These are phyloP conservation scores for Penicillium decumbens DNA, from an alignment of 2,329 filamentous ascomycete species.

Conservation along the genomic window DNA sequence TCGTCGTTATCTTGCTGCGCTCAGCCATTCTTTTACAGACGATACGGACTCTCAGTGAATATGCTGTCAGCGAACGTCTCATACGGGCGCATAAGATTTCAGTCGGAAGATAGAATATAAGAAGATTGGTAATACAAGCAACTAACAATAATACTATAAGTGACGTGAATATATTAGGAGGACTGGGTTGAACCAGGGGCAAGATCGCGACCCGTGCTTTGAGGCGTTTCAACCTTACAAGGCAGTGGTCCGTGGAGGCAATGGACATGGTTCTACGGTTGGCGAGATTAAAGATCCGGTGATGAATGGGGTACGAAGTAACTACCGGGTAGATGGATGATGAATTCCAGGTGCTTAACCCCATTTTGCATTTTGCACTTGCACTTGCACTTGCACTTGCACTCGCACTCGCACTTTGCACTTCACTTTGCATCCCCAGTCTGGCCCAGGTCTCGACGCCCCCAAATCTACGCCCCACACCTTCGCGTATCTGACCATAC, in stretches of 20 bases:
- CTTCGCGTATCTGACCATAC: not conserved
- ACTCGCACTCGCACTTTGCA: too few species aligned
- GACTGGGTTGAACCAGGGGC: not conserved
- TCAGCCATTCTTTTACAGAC: not conserved
- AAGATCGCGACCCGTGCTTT: not conserved
- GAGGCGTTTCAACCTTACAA: not conserved
- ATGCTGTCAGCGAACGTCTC: not conserved
- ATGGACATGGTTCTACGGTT: not conserved
- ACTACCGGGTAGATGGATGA: not conserved
- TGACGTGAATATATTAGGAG: not conserved
- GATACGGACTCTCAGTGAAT: not conserved
- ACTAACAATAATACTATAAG: not conserved
- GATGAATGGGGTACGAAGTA: not conserved
- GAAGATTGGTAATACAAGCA: too few species aligned
- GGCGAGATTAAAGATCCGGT: not conserved
- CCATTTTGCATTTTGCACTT: not conserved
- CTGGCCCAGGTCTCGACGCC: not conserved
- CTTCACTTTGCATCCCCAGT: not conserved
- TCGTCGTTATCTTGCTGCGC: not conserved
- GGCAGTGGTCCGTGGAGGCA: not conserved
- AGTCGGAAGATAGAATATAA: not conserved
- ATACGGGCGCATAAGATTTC: not conserved
- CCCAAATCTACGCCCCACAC: not conserved
- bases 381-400: too few species aligned
- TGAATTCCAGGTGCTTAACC: not conserved